Evolutionary conservation across 495 filamentous ascomycete genomes (phyloP), one percentile per base, ranked within the genome.

Genomic region (Daldinia vernicosa): DNA sequence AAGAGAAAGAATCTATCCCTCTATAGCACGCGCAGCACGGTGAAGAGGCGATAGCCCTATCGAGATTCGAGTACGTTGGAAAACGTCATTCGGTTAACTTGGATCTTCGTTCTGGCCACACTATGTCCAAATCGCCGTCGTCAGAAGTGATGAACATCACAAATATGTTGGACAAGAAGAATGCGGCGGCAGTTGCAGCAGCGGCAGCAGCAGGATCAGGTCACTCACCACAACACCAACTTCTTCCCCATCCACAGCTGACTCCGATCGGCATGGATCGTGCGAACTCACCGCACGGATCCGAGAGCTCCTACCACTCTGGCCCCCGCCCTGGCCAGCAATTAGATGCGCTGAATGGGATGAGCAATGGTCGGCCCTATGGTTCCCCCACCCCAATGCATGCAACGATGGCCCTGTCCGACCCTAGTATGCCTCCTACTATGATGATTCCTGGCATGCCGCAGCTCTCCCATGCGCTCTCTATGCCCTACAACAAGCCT

Each of bases 131-230:
- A 37, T 72, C 75, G 27, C 75, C 75, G 3, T 74, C 75, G 2
- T 75, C 74, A 0, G 75, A 75, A 7, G 74, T 77, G 66, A 91
- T 91, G 89, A 88, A 91, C 78, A 89, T 91, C 81, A 89, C 88
- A 73, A 88, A 87, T 73, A 89, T 91, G 70, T 77, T 91, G 68
- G 89, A 90, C 72, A 83, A 85, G 65, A 90, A 90, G 80, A 85
- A 83, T 69, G 84, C 87, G 76, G 82, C 84, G 61, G 85, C 85
- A 22, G 62, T 57, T 1, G 76, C 81, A 65, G 83, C 86, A 60
- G 84, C 70, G 0, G 71, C 69, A 26, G 70, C 69, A 63, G 82
- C 83, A 74, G 78, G 68, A 26, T 75, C 74, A 1, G 77, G 57
- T 26, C 74, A 60, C 51, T 73, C 61, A 80, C 87, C 77, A 72